Conservation (phyloP, 805 yeast genomes). For the Pichia kluyveri region DNA sequence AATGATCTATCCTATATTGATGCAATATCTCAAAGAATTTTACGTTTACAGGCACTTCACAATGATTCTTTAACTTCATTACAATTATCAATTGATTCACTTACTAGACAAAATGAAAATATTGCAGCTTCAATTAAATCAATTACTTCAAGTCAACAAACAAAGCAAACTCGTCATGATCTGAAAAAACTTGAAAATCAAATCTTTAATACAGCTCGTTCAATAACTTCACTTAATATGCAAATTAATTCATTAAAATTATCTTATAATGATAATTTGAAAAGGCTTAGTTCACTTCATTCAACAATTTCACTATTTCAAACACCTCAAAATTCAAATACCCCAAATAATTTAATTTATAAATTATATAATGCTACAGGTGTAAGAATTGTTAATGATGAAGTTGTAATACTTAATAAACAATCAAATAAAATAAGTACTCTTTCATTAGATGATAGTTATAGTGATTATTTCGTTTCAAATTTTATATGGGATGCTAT, state of each 20-base stretch:
- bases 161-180: slow-evolving; percentile 19
- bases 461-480: slow-evolving; percentile 60
- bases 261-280: slow-evolving; percentile 30
- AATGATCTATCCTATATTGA: slow-evolving; percentile 1
- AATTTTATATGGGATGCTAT: slow-evolving; percentile 73
- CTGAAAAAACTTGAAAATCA: slow-evolving; percentile 31
- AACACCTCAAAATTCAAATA: slow-evolving; percentile 20
- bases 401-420: slow-evolving; percentile 41
- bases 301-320: slow-evolving; percentile 14
- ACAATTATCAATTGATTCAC: background rate
- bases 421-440: slow-evolving; percentile 30
- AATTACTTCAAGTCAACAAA: slow-evolving; percentile 1
- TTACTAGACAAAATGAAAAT: slow-evolving; percentile 6
- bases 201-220: slow-evolving; percentile 44
- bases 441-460: slow-evolving; percentile 31
- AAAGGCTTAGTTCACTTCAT: slow-evolving; percentile 28
- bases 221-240: slow-evolving; percentile 39
- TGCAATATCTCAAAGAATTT: background rate
- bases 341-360: slow-evolving; percentile 37
- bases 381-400: slow-evolving; percentile 35
- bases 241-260: slow-evolving; percentile 33
- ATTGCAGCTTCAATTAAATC: slow-evolving; percentile 2
- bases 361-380: slow-evolving; percentile 57
- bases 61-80: background rate
- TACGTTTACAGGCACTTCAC: background rate